A percentile compares a stretch with the other conserved stretches of the same genome.
phyloP scores from a whole-genome alignment of 2,329 filamentous ascomycete genomes.

The Aureobasidium subglaciale region DNA sequence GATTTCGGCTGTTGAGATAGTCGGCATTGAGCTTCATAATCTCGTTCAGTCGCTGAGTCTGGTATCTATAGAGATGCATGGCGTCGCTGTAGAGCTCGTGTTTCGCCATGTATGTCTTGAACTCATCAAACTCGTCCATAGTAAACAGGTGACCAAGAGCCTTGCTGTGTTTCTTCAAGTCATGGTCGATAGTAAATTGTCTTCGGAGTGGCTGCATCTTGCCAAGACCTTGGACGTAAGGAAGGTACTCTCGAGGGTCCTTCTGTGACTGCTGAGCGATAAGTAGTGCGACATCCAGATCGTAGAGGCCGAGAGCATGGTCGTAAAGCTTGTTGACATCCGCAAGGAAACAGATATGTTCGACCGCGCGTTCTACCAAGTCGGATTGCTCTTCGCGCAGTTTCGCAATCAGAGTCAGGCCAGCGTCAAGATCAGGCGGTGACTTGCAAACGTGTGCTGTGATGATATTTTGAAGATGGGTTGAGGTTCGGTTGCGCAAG shows the following conservation, averaged over 20 bases:
- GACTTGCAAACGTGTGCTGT: slow-evolving; percentile 91
- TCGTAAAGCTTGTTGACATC: slow-evolving; percentile 91
- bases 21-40: slow-evolving; percentile 75
- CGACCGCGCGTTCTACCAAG: slow-evolving; percentile 79
- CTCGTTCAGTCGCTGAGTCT: slow-evolving; percentile 55
- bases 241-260: slow-evolving; percentile 90
- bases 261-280: slow-evolving; percentile 95
- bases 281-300: slow-evolving; percentile 80
- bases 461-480: slow-evolving; percentile 80
- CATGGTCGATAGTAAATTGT: slow-evolving; percentile 80
- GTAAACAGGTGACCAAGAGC: slow-evolving; percentile 70
- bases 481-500: slow-evolving; percentile 55
- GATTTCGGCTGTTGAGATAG: slow-evolving; percentile 66
- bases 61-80: slow-evolving; percentile 77
- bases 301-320: slow-evolving; percentile 80
- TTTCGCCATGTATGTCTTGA: slow-evolving; percentile 69
- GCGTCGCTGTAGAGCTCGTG: slow-evolving; percentile 73
- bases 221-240: slow-evolving; percentile 84
- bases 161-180: slow-evolving; percentile 69
- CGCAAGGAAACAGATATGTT: slow-evolving; percentile 95
- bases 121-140: slow-evolving; percentile 67
- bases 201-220: slow-evolving; percentile 63
- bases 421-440: slow-evolving; percentile 83
- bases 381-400: slow-evolving; percentile 59
- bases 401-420: slow-evolving; percentile 68